Evolutionary conservation across 495 filamentous ascomycete genomes (phyloP), one percentile per base, ranked within the genome.

Genomic region (Haplographium delicatum): DNA sequence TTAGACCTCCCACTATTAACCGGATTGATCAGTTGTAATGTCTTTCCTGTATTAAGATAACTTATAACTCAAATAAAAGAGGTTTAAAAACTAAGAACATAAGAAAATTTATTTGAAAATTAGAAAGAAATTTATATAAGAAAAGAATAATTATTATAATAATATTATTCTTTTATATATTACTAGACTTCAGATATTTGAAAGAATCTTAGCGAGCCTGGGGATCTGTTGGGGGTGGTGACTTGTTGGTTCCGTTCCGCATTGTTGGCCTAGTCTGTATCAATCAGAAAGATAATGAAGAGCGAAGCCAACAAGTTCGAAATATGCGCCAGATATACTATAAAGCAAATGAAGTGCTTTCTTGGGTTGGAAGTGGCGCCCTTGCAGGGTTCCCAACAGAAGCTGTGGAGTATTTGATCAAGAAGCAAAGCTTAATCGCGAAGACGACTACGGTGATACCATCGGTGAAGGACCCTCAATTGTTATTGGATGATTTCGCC

Each of bases 201-300:
- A 25, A 44, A 44, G 41, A 26, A 24, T 26, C 22, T 24, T 26
- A 24, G 41, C 18, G 23, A 5, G 20, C 6, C 22, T 24, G 18
- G 16, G 41, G 41, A 26, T 44, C 22, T 44, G 22, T n/a, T n/a
- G 22, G 41, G 41, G 41, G 41, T 25, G 23, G 41, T 44, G 41
- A 44, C 41, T 44, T 44, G 41, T 44, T 44, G 5, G 19, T 20
- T 25, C 7, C 41, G 16, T 25, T 41, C 38, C 15, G 3, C 5
- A 3, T 4, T n/a, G 5, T 41, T 19, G 38, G 23, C 23, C 5
- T 18, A 41, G 10, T 41, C 22, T 43, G 20, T 4, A 43, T 43
- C 20, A 27, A 27, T 7, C 40, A 43, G 20, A 4, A 43, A 7
- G 40, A 43, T 19, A 6, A 15, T 15, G 15, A 19, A 8, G 35